Evolutionary conservation across 768 basidiomycete species (phyloP).

Genomic region (Calocybe gangraenosa): DNA sequence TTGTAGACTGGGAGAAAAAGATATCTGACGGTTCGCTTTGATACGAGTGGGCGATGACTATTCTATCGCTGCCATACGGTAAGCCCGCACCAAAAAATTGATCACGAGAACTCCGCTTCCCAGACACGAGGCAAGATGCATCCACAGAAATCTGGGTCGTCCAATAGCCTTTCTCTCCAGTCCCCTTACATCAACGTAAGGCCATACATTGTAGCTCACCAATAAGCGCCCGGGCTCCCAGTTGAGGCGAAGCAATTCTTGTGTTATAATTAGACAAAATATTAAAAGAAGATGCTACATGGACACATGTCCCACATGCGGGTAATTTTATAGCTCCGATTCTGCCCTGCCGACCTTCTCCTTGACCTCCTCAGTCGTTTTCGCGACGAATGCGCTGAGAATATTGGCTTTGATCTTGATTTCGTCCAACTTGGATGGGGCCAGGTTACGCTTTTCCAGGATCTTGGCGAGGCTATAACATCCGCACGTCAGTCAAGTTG

Average conservation of each 20-base stretch:
- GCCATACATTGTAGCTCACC: constrained; percentile 4
- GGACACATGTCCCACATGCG: constrained; percentile 2
- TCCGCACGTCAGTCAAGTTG: no score
- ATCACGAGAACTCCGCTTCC: constrained; percentile 27
- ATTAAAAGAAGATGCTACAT: no score
- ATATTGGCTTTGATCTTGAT: constrained; percentile 92
- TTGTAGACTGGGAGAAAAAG: constrained; percentile 7
- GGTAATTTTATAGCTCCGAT: constrained; percentile 40
- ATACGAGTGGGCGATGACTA: constrained; percentile 8
- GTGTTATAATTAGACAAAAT: constrained; percentile 1
- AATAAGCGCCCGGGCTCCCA: constrained; percentile 4
- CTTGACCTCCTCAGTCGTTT: constrained; percentile 32
- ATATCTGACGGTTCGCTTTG: constrained; percentile 1
- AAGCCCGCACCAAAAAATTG: constrained; percentile 11
- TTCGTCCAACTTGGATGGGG: constrained; percentile 83
- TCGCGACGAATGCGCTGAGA: constrained; percentile 54
- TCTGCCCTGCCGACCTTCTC: constrained; percentile 32
- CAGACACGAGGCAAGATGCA: constrained; percentile 25
- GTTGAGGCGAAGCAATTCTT: not conserved
- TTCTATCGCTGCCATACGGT: constrained; percentile 14
- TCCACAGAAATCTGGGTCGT: not conserved
- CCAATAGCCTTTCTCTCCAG: not conserved
- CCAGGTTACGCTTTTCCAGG: constrained; percentile 72
- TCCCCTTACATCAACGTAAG: constrained; percentile 11
- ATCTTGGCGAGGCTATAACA: constrained; percentile 71